Base-by-base conservation (phyloP, 2,329 filamentous ascomycete species). In the Calonectria ilicicola region DNA sequence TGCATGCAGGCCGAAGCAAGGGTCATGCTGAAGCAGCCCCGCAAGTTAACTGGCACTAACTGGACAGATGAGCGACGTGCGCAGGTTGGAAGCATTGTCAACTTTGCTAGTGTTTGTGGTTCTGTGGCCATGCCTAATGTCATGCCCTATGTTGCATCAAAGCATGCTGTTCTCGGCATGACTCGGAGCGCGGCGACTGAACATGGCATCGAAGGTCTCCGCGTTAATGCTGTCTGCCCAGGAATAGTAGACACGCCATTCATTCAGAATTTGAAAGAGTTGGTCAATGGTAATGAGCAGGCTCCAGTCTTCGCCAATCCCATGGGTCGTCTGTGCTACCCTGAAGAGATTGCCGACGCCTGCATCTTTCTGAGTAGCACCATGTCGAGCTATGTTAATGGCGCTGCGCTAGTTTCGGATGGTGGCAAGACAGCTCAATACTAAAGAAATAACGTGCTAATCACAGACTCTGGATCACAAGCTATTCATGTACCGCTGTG, bases 111-210 rank as follows among this genome's bases (percentile, higher is more conserved):
- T 19, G 65, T 42, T 17, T 35, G 32, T 15, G 65, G 65, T 0
- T 42, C n/a, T 8, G 51, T 58, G 35, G 32, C 65, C 1, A 67
- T 40, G 35, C 3, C 49, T 9, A 40, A 51, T 17, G 38, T 35
- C 49, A 29, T 40, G 15, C 23, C 65, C 3, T 67, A 67, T n/a
- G 65, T 67, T 1, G 65, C 65, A 9, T 58, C 65, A 17, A 67
- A 67, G 49, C 65, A 67, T 21, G 65, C 65, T 12, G n/a, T 67
- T 17, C 46, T 40, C 21, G 65, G 65, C 38, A 27, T 67, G 47
- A 67, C 65, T 2, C 44, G 42, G 49, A 58, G 32, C 4, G 65
- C 65, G 17, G 65, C 65, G 3, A n/a, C 32, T 10, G 65, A 67
- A 5, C 27, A 38, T 21, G 65, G 32, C 6, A 15, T 19, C 2